Base-by-base conservation (phyloP, 2,329 filamentous ascomycete species). In the Ceratocystis ficicola region DNA sequence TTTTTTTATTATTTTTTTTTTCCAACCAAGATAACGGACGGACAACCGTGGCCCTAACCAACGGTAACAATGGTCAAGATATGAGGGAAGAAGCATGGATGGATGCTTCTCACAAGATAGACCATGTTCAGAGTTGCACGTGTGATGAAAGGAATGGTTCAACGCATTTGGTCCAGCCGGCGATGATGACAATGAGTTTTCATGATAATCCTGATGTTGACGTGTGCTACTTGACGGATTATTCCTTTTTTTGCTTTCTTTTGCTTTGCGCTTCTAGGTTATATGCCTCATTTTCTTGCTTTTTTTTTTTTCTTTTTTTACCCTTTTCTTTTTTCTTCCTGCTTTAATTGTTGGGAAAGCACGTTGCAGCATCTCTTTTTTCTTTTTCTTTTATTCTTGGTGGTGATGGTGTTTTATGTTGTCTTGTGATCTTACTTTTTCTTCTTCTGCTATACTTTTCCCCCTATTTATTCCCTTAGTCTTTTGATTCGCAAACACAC, bases 121-220 rank as follows among this genome's bases (percentile, higher is more conserved):
- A 85, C 94, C 70, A 89, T 89, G n/a, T 95, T 95, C 75, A 88
- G 90, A 75, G 87, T 93, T 72, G 90, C 88, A 5, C 81, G 88
- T 68, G 88, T 91, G 75, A 88, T 87, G 63, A 94, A 93, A 78
- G 89, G 89, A 73, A 77, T 90, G 68, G 74, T 75, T 28, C 76
- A 79, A 69, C 73, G 73, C n/a, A 73, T 80, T 10, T 41, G 36
- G 77, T 76, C 65, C 73, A 73, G 70, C 69, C 65, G 73, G 72
- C 30, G 52, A 36, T 28, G 65, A 55, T 36, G 74, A 71, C 63
- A 77, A 81, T 68, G 80, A 81, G 68, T 81, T 80, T 74, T 78
- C 79, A 65, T 79, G 72, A 76, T 50, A 41, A 62, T 59, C 28
- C 55, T n/a, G 30, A 32, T 36, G 55, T 41, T 57, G 25, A 59